Base-by-base conservation (phyloP, 495 filamentous ascomycete species). In the Aspergillus mulundensis region DNA sequence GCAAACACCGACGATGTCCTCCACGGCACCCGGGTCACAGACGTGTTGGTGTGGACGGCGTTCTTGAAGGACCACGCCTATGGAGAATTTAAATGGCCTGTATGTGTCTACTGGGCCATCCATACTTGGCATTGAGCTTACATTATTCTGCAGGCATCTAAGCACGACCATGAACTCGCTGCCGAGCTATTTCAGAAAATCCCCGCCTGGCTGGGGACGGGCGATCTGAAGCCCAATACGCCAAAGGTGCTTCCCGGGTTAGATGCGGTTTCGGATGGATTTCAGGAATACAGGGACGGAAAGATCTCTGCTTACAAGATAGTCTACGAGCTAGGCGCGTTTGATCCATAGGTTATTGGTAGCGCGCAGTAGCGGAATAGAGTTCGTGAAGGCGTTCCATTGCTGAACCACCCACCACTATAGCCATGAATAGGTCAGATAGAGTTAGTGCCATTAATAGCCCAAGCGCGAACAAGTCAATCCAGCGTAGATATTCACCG, bases 141-240 rank as follows among this genome's bases (percentile, higher is more conserved):
- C 34, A 30, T 16, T 18, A 16, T 25, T 53, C 7, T 51, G 36
- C 43, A 70, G 69, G 58, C 62, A 23, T 61, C 59, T 0, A 53
- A 62, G 44, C 50, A 65, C 1, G 69, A 72, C 23, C 65, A 67
- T 50, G 59, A 65, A 6, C 19, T 18, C 2, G 5, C 25, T 2
- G n/a, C 15, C n/a, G 62, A 74, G 39, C 39, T 72, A 14, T 72
- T 71, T 47, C 54, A 68, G 15, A 62, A 61, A 0, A 4, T 74
- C 4, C 59, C 66, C 0, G 11, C 16, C 7, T 72, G 62, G 69
- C 41, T 72, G 7, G 59, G 60, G 10, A 25, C 58, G 3, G 66
- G 62, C 1, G 45, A 20, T 18, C 11, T 71, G 38, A 63, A 65
- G 42, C 58, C 64, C 0, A 67, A 59, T 25, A 43, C 21, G 1